These are phyloP conservation scores for Exophiala oligosperma DNA, from an alignment of 2,329 filamentous ascomycete species.

Conservation along the genomic window DNA sequence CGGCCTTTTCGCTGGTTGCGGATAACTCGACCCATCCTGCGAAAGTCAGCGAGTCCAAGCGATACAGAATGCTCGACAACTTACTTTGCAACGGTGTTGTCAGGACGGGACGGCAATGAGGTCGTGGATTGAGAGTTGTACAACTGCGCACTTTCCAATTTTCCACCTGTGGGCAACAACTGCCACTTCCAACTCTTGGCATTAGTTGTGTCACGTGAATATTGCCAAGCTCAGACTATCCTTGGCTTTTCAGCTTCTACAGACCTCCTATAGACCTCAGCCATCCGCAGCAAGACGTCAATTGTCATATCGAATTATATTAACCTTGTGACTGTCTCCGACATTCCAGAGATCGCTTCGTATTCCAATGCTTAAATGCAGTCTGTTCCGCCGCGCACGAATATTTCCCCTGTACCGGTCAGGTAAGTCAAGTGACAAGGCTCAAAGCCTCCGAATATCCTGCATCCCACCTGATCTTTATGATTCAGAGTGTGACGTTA, in stretches of 20 bases:
- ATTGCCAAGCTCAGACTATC: not conserved
- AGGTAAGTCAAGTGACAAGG: too few species aligned
- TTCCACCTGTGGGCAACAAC: not conserved
- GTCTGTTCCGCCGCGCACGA: too few species aligned
- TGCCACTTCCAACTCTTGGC: slow-evolving; percentile 1
- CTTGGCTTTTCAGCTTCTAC: not conserved
- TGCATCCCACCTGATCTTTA: too few species aligned
- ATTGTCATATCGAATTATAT: not conserved
- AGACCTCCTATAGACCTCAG: not conserved
- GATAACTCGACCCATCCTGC: slow-evolving; percentile 68
- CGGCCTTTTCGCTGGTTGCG: slow-evolving; percentile 77
- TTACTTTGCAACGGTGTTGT: not conserved
- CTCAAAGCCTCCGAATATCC: too few species aligned
- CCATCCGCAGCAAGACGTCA: not conserved
- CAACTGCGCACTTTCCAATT: not conserved
- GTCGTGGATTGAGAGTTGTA: not conserved
- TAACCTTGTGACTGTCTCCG: not conserved
- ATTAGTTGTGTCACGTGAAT: not conserved
- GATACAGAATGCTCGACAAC: not conserved
- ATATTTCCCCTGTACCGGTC: too few species aligned
- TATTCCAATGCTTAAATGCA: too few species aligned
- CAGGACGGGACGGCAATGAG: not conserved
- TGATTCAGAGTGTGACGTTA: too few species aligned
- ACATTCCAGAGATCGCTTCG: too few species aligned
- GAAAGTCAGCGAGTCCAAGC: slow-evolving; percentile 9